Evolutionary conservation across 2,329 filamentous ascomycete species (phyloP), one percentile per base, ranked within the genome.

Genomic region (Cercospora janseana): DNA sequence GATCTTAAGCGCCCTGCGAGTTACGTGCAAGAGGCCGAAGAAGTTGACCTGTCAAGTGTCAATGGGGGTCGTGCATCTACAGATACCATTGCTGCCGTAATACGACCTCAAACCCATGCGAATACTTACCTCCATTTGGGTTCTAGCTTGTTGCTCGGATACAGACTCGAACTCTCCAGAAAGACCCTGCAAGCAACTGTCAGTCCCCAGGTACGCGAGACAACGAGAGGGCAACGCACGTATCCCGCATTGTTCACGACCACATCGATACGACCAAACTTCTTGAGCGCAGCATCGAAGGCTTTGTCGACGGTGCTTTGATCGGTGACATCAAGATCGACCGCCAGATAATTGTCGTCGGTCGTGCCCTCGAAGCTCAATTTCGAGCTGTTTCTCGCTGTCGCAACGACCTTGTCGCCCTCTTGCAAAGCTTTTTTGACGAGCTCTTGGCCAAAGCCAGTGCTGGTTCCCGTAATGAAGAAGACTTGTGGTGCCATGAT

Each of bases 201-300:
- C n/a, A n/a, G n/a, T n/a, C n/a, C n/a, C n/a, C n/a, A n/a, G n/a
- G n/a, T n/a, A n/a, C n/a, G n/a, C n/a, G n/a, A n/a, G n/a, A n/a
- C n/a, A n/a, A n/a, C n/a, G n/a, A n/a, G n/a, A n/a, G n/a, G n/a
- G n/a, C n/a, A n/a, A n/a, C n/a, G n/a, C n/a, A n/a, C 76, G 51
- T 81, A 82, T 2, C 80, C 81, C 3, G 80, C 80, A 42, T 83
- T 83, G 67, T 83, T 38, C 6, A 13, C 16, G 4, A 83, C 75
- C 1, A 82, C 75, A 60, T 84, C 79, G 35, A 85, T 65, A 6
- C 77, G 74, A 13, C 74, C 72, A 60, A 81, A 83, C 40, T 74
- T 75, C 2, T 72, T 64, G 18, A 74, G 46, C 0, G 73, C 72
- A 13, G 66, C 63, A 6, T 73, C 66, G 55, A 79, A 74, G 1